Conservation (phyloP, 192 early-diverging fungal genomes). For the Coemansia umbellata region DNA sequence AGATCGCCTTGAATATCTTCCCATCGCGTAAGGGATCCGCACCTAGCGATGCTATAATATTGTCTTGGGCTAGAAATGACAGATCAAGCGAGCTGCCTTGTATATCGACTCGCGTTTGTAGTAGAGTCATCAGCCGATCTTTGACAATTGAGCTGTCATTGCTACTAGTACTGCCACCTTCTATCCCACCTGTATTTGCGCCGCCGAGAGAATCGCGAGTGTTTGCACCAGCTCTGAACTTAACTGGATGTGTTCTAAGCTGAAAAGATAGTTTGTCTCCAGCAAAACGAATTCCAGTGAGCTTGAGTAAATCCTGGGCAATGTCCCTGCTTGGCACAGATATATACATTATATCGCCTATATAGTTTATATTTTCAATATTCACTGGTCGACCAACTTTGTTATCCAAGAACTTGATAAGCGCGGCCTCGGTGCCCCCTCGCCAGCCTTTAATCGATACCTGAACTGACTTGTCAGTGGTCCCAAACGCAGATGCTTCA, state of each 20-base stretch:
- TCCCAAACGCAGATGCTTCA: conserved; percentile 23
- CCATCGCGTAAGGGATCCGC: conserved; percentile 35
- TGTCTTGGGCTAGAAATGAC: conserved; percentile 32
- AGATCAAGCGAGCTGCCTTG: conserved; percentile 42
- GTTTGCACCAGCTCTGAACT: conserved; percentile 19
- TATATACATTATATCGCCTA: conserved; percentile 43
- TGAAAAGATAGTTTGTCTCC: conserved; percentile 41
- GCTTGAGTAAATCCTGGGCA: conserved; percentile 37
- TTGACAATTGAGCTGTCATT: conserved; percentile 26
- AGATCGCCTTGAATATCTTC: conserved; percentile 42
- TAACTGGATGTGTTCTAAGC: conserved; percentile 34
- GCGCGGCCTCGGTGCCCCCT: conserved; percentile 33
- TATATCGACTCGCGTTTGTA: conserved; percentile 37
- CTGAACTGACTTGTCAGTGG: conserved; percentile 26
- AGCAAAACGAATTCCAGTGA: conserved; percentile 46
- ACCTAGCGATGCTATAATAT: conserved; percentile 31
- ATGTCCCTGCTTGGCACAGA: conserved; percentile 23
- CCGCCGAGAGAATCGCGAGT: conserved; percentile 8
- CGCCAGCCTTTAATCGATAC: conserved; percentile 45
- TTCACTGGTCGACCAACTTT: conserved; percentile 30
- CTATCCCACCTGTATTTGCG: background rate
- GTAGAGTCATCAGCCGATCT: conserved; percentile 35
- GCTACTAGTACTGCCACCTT: background rate
- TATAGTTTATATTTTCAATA: conserved; percentile 26
- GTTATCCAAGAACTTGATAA: conserved; percentile 33